phyloP scores from a whole-genome alignment of 2,329 filamentous ascomycete species.

The Neophaeococcomyces aloes region DNA sequence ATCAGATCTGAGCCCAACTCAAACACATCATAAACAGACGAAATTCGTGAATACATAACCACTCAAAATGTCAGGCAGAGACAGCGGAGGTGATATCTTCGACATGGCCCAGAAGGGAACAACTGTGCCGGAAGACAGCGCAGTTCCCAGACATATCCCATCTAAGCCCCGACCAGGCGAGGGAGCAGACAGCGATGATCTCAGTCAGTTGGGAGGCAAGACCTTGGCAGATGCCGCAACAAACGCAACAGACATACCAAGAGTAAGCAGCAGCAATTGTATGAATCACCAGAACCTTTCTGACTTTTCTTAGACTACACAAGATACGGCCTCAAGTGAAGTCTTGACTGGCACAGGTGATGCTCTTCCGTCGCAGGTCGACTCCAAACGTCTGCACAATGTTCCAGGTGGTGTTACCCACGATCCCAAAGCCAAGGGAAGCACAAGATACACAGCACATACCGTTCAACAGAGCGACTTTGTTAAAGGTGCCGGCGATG shows the following conservation, averaged over 20 bases:
- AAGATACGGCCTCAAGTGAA: constrained; percentile 30
- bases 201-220: constrained; percentile 28
- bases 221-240: constrained; percentile 35
- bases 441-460: constrained; percentile 31
- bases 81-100: constrained; percentile 30
- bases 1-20: background rate
- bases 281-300: background rate
- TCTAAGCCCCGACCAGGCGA: constrained; percentile 41
- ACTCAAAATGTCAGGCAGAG: constrained; percentile 15
- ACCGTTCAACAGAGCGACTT: constrained; percentile 28
- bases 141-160: constrained; percentile 36
- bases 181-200: constrained; percentile 26
- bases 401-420: constrained; percentile 22
- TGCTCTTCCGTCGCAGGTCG: constrained; percentile 28
- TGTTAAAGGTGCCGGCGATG: constrained; percentile 30
- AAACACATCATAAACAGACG: background rate
- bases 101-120: constrained; percentile 32
- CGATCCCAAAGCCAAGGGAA: constrained; percentile 29
- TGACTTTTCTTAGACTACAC: constrained; percentile 11
- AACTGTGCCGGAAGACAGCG: constrained; percentile 36
- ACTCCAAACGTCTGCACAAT: constrained; percentile 31
- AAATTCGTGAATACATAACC: too few relatives aligned
- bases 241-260: constrained; percentile 39
- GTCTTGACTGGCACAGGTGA: constrained; percentile 34
- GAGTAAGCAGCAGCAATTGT: constrained; percentile 15